These are phyloP conservation scores for Caulochytrium protostelioides DNA, from an alignment of 371 early-diverging fungal genomes.

Conservation along the genomic window DNA sequence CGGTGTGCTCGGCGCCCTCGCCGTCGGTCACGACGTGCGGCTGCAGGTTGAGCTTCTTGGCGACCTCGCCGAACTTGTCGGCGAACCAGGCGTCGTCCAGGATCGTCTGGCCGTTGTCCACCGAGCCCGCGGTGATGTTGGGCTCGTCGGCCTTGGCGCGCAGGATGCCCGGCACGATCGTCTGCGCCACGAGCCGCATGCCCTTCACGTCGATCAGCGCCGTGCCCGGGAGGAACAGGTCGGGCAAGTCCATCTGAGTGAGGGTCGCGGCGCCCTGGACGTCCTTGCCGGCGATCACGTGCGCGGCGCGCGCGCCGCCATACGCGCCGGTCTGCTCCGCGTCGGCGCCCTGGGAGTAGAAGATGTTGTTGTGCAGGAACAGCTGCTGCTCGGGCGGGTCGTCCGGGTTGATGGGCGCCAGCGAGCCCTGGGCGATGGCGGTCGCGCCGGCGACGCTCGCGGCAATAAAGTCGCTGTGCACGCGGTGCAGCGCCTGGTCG, in stretches of 20 bases:
- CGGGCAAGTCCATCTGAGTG: slow-evolving; percentile 39
- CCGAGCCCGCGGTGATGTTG: slow-evolving; percentile 24
- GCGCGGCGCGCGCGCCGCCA: slow-evolving; percentile 79
- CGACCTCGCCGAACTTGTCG: slow-evolving; percentile 35
- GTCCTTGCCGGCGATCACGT: slow-evolving; percentile 82
- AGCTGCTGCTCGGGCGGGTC: slow-evolving; percentile 54
- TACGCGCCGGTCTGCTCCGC: slow-evolving; percentile 54
- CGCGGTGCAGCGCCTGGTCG: slow-evolving; percentile 57
- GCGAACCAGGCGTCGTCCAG: slow-evolving; percentile 51
- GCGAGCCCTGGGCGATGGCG: slow-evolving; percentile 56
- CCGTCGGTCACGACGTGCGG: slow-evolving; percentile 50
- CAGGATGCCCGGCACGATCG: slow-evolving; percentile 67
- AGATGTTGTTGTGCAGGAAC: slow-evolving; percentile 83
- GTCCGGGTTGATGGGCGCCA: slow-evolving; percentile 55
- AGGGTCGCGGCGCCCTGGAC: slow-evolving; percentile 64
- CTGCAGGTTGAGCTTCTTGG: slow-evolving; percentile 55
- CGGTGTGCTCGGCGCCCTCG: slow-evolving; percentile 31
- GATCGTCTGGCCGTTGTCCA: slow-evolving; percentile 57
- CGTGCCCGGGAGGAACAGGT: slow-evolving; percentile 62
- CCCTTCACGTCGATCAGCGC: slow-evolving; percentile 82
- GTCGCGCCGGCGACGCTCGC: slow-evolving; percentile 67
- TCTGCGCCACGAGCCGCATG: slow-evolving; percentile 69
- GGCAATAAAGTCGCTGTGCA: slow-evolving; percentile 74
- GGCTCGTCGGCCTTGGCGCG: slow-evolving; percentile 1
- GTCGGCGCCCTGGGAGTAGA: slow-evolving; percentile 78